These are phyloP conservation scores for Cytidiella melzeri DNA, from an alignment of 768 basidiomycete species.

Conservation along the genomic window DNA sequence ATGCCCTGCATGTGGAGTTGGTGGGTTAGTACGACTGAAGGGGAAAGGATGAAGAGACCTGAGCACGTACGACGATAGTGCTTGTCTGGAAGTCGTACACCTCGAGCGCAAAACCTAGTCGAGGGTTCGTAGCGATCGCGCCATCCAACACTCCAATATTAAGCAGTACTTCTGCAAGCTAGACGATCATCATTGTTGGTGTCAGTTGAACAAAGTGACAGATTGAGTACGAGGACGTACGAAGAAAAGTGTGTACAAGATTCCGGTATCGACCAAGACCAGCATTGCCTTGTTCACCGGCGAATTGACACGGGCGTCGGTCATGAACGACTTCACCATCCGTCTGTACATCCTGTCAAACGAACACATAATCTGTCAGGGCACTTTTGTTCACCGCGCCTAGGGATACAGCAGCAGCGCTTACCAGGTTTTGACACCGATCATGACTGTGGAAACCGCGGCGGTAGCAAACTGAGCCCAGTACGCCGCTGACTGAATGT, in stretches of 20 bases:
- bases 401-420: not conserved
- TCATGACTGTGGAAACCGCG: slow-evolving; percentile 3
- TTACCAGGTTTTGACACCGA: slow-evolving; percentile 7
- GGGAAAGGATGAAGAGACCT: not conserved
- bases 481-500: slow-evolving; percentile 1
- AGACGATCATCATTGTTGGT: too few species aligned
- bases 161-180: not conserved
- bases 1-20: slow-evolving; percentile 11
- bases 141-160: not conserved
- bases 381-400: not conserved
- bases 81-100: not conserved
- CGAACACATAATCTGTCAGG: not conserved
- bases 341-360: not conserved
- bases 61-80: not conserved
- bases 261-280: slow-evolving; percentile 20
- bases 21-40: not conserved
- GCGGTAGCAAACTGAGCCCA: slow-evolving; percentile 1
- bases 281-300: slow-evolving; percentile 7
- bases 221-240: slow-evolving; percentile 8
- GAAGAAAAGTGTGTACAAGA: slow-evolving; percentile 22
- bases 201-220: not conserved
- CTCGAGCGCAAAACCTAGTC: not conserved
- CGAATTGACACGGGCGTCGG: not conserved
- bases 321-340: not conserved
- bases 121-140: not conserved